Base-by-base conservation (phyloP, 2,329 filamentous ascomycete species). In the Xylariaceae sp. region DNA sequence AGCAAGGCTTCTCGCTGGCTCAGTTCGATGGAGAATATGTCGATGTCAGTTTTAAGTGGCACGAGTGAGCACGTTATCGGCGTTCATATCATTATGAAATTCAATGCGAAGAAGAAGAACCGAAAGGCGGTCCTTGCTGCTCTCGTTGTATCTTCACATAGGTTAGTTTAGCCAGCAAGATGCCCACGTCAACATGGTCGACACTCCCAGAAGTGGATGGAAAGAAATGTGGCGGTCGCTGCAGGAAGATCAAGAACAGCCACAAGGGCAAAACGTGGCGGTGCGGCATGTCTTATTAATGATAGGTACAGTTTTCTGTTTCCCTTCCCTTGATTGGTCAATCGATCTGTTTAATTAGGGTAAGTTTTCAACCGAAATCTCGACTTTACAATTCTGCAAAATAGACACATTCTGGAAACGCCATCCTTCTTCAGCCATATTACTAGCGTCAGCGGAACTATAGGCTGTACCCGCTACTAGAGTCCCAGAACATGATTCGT, bases 121-220 rank as follows among this genome's bases (percentile, higher is more conserved):
- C 46, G 24, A 11, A 44, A 17, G 43, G 34, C 7, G 26, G 34
- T 11, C 21, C 24, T 61, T 21, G 19, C 26, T 24, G 41, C 24
- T 19, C 49, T 49, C 14, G 43, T 29, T 28, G 31, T 31, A 29
- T 11, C 48, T 39, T 56, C 24, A 29, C 9, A 41, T 41, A 24
- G 34, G 45, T 44, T 16, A 4, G 36, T 58, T 60, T 59, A 65
- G 62, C 58, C 62, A 65, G 57, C 62, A 65, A 49, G 28, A 6
- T 59, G 60, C 57, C 23, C 58, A 62, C 63, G 63, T 61, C 58
- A 60, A 58, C 52, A 39, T 36, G 34, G 50, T 34, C 41, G 48
- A 47, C 29, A 51, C 49, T 50, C 5, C 17, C 28, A 45, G 57
- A 62, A 60, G 49, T 34, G 23, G 19, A 55, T 53, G 19, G 60